A percentile compares a stretch with the other conserved stretches of the same genome.
Evolutionary conservation across 2,329 filamentous ascomycete species (phyloP).

Genomic region (Penicillium sp.): DNA sequence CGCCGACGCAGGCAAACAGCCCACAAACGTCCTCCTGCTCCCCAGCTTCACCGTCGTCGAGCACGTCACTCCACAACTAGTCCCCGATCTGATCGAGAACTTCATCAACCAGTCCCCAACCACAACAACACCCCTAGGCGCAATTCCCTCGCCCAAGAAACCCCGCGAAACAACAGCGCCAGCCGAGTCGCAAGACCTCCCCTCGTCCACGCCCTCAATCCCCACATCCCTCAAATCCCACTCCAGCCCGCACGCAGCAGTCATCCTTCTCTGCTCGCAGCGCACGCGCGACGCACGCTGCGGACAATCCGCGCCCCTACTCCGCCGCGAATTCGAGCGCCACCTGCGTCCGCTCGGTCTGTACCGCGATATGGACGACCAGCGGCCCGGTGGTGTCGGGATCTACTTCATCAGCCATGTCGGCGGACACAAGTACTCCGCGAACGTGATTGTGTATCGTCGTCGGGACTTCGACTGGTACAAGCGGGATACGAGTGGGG

Average conservation of each 20-base stretch:
- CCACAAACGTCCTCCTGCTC: conserved; percentile 78
- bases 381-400: conserved; percentile 84
- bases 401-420: conserved; percentile 97
- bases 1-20: conserved; percentile 57
- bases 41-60: conserved; percentile 81
- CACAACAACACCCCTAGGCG: conserved; percentile 68
- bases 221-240: conserved; percentile 53
- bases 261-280: conserved; percentile 93
- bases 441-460: conserved; percentile 91
- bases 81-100: conserved; percentile 67
- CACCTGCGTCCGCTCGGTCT: conserved; percentile 82
- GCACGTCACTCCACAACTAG: conserved; percentile 74
- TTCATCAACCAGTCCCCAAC: conserved; percentile 70
- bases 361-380: conserved; percentile 82
- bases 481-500: conserved; percentile 23
- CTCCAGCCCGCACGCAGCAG: conserved; percentile 75
- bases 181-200: conserved; percentile 26
- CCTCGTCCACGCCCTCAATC: conserved; percentile 29
- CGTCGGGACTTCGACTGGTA: conserved; percentile 49
- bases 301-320: conserved; percentile 85
- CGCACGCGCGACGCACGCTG: conserved; percentile 92
- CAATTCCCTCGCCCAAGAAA: neutral
- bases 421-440: conserved; percentile 93
- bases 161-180: neutral
- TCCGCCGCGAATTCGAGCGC: conserved; percentile 85